Evolutionary conservation across 2,329 filamentous ascomycete species (phyloP), one percentile per base, ranked within the genome.

Genomic region (Penicillium sp.): DNA sequence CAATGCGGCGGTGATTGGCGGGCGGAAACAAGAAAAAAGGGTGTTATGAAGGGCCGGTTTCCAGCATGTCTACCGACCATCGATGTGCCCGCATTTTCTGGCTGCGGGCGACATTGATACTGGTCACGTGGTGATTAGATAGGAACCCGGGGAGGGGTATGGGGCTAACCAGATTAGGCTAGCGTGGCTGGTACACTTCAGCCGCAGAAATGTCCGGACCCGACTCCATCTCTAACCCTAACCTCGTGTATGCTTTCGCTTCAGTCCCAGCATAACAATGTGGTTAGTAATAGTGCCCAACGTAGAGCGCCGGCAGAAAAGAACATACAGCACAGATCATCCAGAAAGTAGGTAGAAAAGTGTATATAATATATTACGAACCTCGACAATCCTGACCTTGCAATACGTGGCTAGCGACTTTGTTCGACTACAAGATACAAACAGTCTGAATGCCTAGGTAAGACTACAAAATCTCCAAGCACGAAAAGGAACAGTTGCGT

Each of bases 21-120:
- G 61, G 54, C 47, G 47, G 58, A 46, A 54, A 54, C 40, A 50
- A 53, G 56, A 53, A 41, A 69, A 72, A 68, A 60, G 63, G 55
- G 55, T 42, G 66, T 71, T 71, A 69, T 68, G 67, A 70, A 67
- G 58, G 64, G 61, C 64, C 56, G 65, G 61, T 70, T 72, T 72
- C 56, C 54, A 65, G 65, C 48, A 49, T 64, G 56, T 56, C 51
- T 50, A 50, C 48, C 42, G 50, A 52, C 35, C 38, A 52, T 46
- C 50, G 52, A 38, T 34, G 28, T 30, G 45, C 54, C 57, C 52
- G 54, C 55, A 50, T 54, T 58, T 57, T 50, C 41, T 47, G 31
- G 31, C 14, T 44, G 31, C 28, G 41, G 33, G 42, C 47, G 16
- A 33, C 28, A 49, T 40, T 43, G 41, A 44, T 38, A 9, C 3